Conservation (phyloP, 164 flowering plant genomes). For the Sedum album region DNA sequence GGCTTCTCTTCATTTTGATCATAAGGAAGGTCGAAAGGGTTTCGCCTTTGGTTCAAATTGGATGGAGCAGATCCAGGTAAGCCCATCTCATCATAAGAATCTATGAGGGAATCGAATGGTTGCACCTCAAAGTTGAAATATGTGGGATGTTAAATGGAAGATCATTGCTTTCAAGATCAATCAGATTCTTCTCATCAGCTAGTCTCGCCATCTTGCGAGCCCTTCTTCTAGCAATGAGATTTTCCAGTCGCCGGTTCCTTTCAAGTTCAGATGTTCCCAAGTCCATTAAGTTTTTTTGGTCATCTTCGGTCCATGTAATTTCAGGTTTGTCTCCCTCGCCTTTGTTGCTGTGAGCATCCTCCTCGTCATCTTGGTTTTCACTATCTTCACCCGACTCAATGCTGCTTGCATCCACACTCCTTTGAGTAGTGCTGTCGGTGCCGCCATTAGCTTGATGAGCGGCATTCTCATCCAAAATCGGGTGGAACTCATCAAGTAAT, state of each 20-base stretch:
- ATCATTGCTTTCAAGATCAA: slow-evolving; percentile 62
- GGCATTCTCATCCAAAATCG: slow-evolving; percentile 52
- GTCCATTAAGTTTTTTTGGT: slow-evolving; percentile 83
- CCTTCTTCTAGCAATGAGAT: slow-evolving; percentile 67
- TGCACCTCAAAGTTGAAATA: slow-evolving; percentile 46
- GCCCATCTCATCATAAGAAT: slow-evolving; percentile 32
- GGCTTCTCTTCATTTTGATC: slow-evolving; percentile 70
- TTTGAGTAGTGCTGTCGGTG: slow-evolving; percentile 11
- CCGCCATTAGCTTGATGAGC: slow-evolving; percentile 33
- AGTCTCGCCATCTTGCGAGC: slow-evolving; percentile 44
- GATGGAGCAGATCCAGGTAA: slow-evolving; percentile 93
- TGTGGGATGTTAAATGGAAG: slow-evolving; percentile 40
- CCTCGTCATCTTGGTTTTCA: slow-evolving; percentile 21
- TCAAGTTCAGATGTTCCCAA: slow-evolving; percentile 55
- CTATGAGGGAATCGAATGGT: slow-evolving; percentile 57
- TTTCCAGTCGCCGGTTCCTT: slow-evolving; percentile 75
- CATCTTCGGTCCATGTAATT: slow-evolving; percentile 87
- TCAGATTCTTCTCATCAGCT: slow-evolving; percentile 62
- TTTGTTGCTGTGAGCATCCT: slow-evolving; percentile 22
- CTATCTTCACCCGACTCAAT: slow-evolving; percentile 37
- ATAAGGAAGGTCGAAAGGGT: slow-evolving; percentile 87
- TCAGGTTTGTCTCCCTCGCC: slow-evolving; percentile 45
- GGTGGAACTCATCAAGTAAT: slow-evolving; percentile 91
- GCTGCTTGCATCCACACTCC: slow-evolving; percentile 25
- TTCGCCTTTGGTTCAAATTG: slow-evolving; percentile 42